These are phyloP conservation scores for Ophiorrhiza pumila DNA, from an alignment of 257 asterid species.

Conservation along the genomic window DNA sequence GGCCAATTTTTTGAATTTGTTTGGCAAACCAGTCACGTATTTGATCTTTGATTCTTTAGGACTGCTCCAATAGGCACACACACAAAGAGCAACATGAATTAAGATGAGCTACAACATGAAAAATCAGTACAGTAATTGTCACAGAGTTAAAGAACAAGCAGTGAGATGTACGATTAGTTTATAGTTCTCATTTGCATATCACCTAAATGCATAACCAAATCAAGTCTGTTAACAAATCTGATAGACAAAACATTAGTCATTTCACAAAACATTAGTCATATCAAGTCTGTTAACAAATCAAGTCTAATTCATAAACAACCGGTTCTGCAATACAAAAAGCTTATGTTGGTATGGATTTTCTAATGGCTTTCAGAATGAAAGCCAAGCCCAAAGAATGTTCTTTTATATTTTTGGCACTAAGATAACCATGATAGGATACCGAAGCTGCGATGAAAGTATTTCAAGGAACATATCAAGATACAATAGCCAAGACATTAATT, in stretches of 20 bases:
- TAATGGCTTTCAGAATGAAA: background rate
- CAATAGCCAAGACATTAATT: background rate
- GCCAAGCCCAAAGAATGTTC: background rate
- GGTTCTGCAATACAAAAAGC: background rate
- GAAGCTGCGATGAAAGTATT: background rate
- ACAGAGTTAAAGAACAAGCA: background rate
- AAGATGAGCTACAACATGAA: conserved; percentile 57
- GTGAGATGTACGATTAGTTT: background rate
- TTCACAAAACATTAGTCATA: background rate
- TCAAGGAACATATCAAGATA: background rate
- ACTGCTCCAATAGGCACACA: conserved; percentile 84
- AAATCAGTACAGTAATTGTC: conserved; percentile 16
- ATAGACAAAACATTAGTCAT: background rate
- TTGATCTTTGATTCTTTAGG: conserved; percentile 55
- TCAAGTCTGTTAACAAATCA: background rate
- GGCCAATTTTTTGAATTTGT: conserved; percentile 50
- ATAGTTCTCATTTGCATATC: background rate
- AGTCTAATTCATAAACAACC: too few species aligned
- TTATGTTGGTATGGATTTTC: background rate
- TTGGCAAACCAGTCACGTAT: conserved; percentile 51
- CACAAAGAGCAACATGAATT: conserved; percentile 59
- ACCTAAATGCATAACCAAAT: background rate
- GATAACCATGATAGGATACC: background rate
- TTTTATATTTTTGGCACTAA: background rate
- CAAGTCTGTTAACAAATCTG: background rate